These are phyloP conservation scores for Novakomyces olei DNA, from an alignment of 805 yeast species.

Conservation along the genomic window DNA sequence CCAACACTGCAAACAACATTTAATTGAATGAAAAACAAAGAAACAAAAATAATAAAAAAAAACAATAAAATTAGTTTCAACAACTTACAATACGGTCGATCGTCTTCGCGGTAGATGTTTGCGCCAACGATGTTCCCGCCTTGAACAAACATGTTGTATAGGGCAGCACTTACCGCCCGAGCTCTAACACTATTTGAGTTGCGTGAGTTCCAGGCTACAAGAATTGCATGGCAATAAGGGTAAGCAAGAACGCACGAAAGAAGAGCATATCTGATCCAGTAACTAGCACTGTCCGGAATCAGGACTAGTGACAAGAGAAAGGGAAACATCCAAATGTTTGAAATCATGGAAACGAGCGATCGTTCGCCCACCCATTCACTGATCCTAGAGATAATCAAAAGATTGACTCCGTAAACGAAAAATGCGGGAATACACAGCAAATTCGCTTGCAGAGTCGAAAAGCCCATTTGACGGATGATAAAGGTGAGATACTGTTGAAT, in stretches of 20 bases:
- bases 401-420: slow-evolving; percentile 11
- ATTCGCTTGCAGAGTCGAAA: slow-evolving; percentile 29
- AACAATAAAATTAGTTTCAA: too few species aligned
- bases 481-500: slow-evolving; percentile 26
- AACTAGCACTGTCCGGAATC: slow-evolving; percentile 5
- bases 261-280: slow-evolving; percentile 10
- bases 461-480: slow-evolving; percentile 27
- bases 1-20: too few species aligned
- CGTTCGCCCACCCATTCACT: slow-evolving; percentile 8
- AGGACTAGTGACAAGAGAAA: slow-evolving; percentile 12
- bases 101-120: slow-evolving; percentile 36
- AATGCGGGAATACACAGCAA: slow-evolving; percentile 30
- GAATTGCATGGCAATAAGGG: slow-evolving; percentile 30
- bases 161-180: slow-evolving; percentile 41
- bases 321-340: slow-evolving; percentile 9
- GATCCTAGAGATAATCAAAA: slow-evolving; percentile 12
- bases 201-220: slow-evolving; percentile 38
- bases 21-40: too few species aligned
- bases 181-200: slow-evolving; percentile 42
- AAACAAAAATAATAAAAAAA: too few species aligned
- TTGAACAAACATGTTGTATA: slow-evolving; percentile 45
- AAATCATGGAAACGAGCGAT: slow-evolving; percentile 8
- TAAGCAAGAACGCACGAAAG: slow-evolving; percentile 19
- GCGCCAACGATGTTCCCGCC: slow-evolving; percentile 31
- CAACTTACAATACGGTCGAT: slow-evolving; percentile 39